Conservation (phyloP, 768 basidiomycete genomes). For the Lentinula lateritia region DNA sequence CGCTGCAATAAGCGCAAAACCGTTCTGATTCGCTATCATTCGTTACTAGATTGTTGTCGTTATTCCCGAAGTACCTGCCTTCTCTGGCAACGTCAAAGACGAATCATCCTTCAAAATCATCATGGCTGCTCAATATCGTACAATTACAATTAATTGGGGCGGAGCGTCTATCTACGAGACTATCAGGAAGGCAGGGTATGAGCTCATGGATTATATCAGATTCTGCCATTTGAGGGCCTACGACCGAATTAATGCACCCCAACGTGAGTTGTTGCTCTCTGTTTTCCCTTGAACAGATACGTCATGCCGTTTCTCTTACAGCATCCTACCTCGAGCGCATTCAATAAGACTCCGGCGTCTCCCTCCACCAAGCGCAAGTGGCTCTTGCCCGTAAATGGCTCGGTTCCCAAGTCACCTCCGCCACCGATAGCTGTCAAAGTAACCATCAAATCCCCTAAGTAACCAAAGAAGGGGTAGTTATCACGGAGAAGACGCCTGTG, state of each 20-base stretch:
- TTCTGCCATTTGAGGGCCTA: slow-evolving; percentile 93
- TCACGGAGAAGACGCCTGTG: slow-evolving; percentile 27
- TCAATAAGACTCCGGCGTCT: slow-evolving; percentile 68
- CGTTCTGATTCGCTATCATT: neutral
- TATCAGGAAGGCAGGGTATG: slow-evolving; percentile 68
- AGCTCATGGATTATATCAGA: slow-evolving; percentile 81
- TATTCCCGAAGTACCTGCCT: slow-evolving; percentile 85
- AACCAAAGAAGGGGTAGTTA: slow-evolving; percentile 49
- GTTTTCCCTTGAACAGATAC: neutral
- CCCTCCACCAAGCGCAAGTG: slow-evolving; percentile 81
- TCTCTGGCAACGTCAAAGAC: slow-evolving; percentile 59
- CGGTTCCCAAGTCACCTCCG: slow-evolving; percentile 51
- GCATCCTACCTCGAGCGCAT: slow-evolving; percentile 38
- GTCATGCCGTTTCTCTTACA: neutral
- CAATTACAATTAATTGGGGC: slow-evolving; percentile 89
- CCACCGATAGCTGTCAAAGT: slow-evolving; percentile 28
- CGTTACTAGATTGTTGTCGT: slow-evolving; percentile 66
- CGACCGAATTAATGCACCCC: slow-evolving; percentile 82
- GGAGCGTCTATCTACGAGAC: slow-evolving; percentile 83
- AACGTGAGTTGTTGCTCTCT: slow-evolving; percentile 32
- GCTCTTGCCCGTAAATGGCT: slow-evolving; percentile 73
- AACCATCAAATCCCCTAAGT: slow-evolving; percentile 49
- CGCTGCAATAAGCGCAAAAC: neutral
- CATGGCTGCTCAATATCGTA: slow-evolving; percentile 83
- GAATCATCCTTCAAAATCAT: slow-evolving; percentile 67